Conservation (phyloP, 2,329 filamentous ascomycete species). For the Phyllosticta ampelicida region DNA sequence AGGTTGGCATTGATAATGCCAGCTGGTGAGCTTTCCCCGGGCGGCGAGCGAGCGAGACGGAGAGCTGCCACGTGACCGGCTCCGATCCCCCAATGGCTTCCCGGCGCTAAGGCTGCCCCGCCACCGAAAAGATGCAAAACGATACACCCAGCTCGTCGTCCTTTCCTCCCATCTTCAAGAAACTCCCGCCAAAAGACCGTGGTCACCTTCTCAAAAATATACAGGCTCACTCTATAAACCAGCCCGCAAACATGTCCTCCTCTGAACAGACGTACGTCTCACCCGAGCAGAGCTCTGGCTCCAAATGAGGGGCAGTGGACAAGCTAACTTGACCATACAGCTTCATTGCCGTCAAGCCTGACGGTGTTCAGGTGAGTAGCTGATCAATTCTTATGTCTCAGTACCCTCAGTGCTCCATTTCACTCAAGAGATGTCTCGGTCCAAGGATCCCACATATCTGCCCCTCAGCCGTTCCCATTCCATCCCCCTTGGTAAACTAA, state of each 20-base stretch:
- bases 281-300: neutral
- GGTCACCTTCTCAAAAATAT: constrained; percentile 26
- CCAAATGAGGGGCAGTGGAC: constrained; percentile 13
- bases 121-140: constrained; percentile 11
- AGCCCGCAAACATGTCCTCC: constrained; percentile 38
- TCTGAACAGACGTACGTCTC: constrained; percentile 78
- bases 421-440: neutral
- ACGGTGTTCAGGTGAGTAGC: constrained; percentile 83
- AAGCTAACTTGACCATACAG: constrained; percentile 42
- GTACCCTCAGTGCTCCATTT: neutral
- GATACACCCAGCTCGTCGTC: constrained; percentile 12
- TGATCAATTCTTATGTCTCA: neutral
- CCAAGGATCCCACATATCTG: neutral
- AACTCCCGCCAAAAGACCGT: constrained; percentile 39
- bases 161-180: constrained; percentile 34
- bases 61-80: constrained; percentile 6
- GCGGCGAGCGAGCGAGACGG: neutral
- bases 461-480: neutral
- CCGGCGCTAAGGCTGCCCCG: constrained; percentile 9
- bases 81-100: constrained; percentile 7
- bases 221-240: constrained; percentile 16
- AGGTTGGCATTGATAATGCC: neutral
- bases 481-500: constrained; percentile 1
- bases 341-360: constrained; percentile 99
- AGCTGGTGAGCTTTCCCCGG: constrained; percentile 9